Base-by-base conservation (phyloP, 2,329 filamentous ascomycete genomes). In the Apiospora koreana region DNA sequence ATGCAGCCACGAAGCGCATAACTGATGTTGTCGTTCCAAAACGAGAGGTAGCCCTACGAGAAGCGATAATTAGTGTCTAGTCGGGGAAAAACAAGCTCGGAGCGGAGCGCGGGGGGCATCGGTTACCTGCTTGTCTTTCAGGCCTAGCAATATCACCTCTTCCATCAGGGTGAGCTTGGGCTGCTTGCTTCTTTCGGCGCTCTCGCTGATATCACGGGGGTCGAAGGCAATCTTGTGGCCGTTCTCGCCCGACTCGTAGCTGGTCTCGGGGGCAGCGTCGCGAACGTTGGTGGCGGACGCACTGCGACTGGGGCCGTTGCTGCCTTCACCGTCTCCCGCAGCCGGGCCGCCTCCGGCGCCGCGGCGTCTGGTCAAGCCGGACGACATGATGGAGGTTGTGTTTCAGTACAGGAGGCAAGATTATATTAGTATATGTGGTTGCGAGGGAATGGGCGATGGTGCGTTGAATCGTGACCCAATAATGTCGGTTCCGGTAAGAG, bases 1-100 rank as follows among this genome's bases (percentile, higher is more conserved):
- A 99, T 99, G 84, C 96, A 99, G 80, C 96, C 96, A 81, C 96
- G 92, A 73, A 99, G 88, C 74, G 96, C 96, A 82, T 99, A 99
- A 72, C 95, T 98, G 79, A 99, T 99, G 85, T 99, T 99, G 84
- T 99, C 96, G 84, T 99, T 99, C 96, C 96, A 99, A 84, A 99
- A 99, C 41, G 95, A 98, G 73, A 99, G 91, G 80, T 99, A 98
- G 75, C 96, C 96, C 94, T 97, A 80, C 67, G n/a, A 35, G 42
- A 31, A 9, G 66, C 8, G 45, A 38, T n/a, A 31, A 58, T 76
- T 70, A 75, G 73, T 64, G 72, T 28, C 21, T 18, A 28, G 23
- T 28, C 65, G 8, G 64, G 31, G 38, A 41, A n/a, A 48, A 7
- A 35, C 42, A n/a, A n/a, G 41, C 67, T 16, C 14, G 48, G 45